A percentile compares a stretch with the other conserved stretches of the same genome.
Conservation (phyloP, 2,329 filamentous ascomycete genomes). For the Talaromyces sp. region DNA sequence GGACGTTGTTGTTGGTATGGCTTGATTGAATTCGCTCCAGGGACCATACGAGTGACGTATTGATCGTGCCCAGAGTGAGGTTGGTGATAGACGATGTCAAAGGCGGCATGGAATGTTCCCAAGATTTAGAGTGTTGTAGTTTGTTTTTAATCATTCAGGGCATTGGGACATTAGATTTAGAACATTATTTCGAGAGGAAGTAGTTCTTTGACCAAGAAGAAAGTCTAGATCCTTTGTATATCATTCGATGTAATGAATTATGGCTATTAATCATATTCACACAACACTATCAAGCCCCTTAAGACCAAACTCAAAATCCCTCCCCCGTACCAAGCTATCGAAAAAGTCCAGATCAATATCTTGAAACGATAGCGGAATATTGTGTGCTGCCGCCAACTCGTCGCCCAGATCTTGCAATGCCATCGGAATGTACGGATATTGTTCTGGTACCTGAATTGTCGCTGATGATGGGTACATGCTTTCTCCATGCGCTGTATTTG, state of each 20-base stretch:
- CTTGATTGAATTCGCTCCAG: not conserved
- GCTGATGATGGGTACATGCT: not conserved
- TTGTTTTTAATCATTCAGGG: not conserved
- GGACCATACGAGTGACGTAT: not conserved
- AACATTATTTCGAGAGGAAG: too few relatives aligned
- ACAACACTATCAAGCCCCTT: not conserved
- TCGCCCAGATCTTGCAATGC: not conserved
- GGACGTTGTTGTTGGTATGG: slow-evolving; percentile 5
- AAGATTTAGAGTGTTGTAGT: not conserved
- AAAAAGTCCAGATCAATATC: slow-evolving; percentile 13
- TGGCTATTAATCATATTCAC: not conserved
- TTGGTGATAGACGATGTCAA: not conserved
- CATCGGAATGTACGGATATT: not conserved
- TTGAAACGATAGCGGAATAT: not conserved
- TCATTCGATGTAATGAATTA: too few relatives aligned
- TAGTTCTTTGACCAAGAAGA: too few relatives aligned
- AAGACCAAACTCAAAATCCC: not conserved
- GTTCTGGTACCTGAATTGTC: not conserved
- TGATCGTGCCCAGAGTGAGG: not conserved
- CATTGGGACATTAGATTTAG: not conserved
- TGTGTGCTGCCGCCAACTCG: not conserved
- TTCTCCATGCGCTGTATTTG: not conserved
- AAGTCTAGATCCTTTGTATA: too few relatives aligned
- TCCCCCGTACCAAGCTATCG: slow-evolving; percentile 6
- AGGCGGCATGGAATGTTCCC: not conserved